Base-by-base conservation (phyloP, 225 moss, liverwort and hornwort species). In the Marchantia paleacea region DNA sequence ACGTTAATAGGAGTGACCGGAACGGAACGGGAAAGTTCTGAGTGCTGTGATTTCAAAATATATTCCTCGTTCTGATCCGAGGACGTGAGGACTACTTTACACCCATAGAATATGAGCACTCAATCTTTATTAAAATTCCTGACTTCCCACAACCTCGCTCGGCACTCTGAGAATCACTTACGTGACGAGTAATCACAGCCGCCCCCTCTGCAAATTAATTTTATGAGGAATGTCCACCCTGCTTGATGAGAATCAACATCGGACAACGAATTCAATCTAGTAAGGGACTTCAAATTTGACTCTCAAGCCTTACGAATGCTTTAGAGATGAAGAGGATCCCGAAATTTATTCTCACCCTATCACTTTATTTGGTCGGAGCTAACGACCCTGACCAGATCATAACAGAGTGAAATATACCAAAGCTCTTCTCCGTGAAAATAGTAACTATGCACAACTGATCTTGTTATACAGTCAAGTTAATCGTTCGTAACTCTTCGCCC, bases 81-180 rank as follows among this genome's bases (percentile, higher is more conserved):
- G 72, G 72, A 73, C 22, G 6, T 48, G 72, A 73, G 72, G 72
- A 73, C 72, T 25, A 22, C 50, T 49, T 10, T 73, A 22, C 72
- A 73, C 72, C 72, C 72, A 73, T 73, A 73, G 72, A 73, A 73
- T 73, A 73, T 73, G 72, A 73, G 72, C 72, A 73, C 69, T 69
- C 28, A 6, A 12, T 31, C 10, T 39, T 4, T 69, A 0, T 15
- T 4, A 14, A 12, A 11, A 14, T 13, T 68, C 8, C 68, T 68
- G 30, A 7, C 30, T 1, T 7, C 29, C 68, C 68, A 0, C 28
- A 3, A 5, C 66, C 10, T 10, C n/a, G 8, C n/a, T 26, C 12
- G 10, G 11, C n/a, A n/a, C n/a, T n/a, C n/a, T n/a, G n/a, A n/a
- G n/a, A n/a, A n/a, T n/a, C n/a, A n/a, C 26, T 25, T 12, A 74